Conservation (phyloP, 352 stramenopile species). For the Pythium brassicae region DNA sequence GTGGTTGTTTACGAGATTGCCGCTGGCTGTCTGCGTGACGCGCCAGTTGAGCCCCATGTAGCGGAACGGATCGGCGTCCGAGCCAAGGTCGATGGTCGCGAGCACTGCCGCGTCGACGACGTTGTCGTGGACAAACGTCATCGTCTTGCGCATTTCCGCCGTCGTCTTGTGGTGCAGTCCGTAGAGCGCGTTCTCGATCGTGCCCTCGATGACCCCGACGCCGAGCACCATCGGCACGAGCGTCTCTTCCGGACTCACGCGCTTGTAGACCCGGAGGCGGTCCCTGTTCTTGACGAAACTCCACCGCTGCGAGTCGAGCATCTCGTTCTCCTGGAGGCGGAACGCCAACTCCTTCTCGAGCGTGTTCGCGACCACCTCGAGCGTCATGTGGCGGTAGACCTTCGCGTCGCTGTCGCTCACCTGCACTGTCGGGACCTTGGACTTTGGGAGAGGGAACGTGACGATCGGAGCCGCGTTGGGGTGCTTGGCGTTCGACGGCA, state of each 20-base stretch:
- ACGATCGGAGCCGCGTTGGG: slow-evolving; percentile 1
- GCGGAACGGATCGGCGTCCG: slow-evolving; percentile 32
- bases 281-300: slow-evolving; percentile 32
- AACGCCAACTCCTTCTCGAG: slow-evolving; percentile 40
- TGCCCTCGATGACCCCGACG: slow-evolving; percentile 34
- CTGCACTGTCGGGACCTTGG: slow-evolving; percentile 17
- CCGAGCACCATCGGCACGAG: slow-evolving; percentile 40
- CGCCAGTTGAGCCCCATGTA: slow-evolving; percentile 56
- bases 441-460: slow-evolving; percentile 17
- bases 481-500: slow-evolving; percentile 1
- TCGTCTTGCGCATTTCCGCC: slow-evolving; percentile 39
- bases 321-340: slow-evolving; percentile 10
- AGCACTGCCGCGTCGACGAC: slow-evolving; percentile 43
- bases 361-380: slow-evolving; percentile 36
- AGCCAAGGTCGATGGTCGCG: slow-evolving; percentile 34
- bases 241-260: slow-evolving; percentile 14
- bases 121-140: slow-evolving; percentile 30
- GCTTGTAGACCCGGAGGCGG: slow-evolving; percentile 33
- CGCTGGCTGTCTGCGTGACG: slow-evolving; percentile 18
- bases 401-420: slow-evolving; percentile 27
- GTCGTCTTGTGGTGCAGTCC: slow-evolving; percentile 45
- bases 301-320: slow-evolving; percentile 22
- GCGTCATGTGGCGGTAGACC: slow-evolving; percentile 21
- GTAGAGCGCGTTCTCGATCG: slow-evolving; percentile 46
- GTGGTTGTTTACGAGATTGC: slow-evolving; percentile 32